phyloP scores from a whole-genome alignment of 805 yeast species.

The Barnettozyma botsteinii region DNA sequence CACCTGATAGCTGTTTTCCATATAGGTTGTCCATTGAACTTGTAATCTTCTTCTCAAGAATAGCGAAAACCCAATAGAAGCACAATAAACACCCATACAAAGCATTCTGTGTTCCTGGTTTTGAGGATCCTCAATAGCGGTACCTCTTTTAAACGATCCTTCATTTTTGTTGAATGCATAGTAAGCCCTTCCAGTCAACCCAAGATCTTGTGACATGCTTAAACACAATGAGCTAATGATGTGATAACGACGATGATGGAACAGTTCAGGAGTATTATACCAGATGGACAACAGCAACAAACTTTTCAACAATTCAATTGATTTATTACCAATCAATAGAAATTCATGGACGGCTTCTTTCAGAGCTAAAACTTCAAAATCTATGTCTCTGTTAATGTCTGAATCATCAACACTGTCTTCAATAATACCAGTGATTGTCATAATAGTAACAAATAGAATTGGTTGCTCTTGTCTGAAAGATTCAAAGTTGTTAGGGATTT shows the following conservation, averaged over 20 bases:
- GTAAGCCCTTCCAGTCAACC: slow-evolving; percentile 52
- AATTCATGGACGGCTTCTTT: slow-evolving; percentile 51
- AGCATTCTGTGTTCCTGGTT: slow-evolving; percentile 44
- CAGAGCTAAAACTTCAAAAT: slow-evolving; percentile 48
- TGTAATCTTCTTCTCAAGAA: slow-evolving; percentile 59
- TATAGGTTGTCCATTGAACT: slow-evolving; percentile 55
- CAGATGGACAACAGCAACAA: slow-evolving; percentile 60
- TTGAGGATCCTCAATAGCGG: slow-evolving; percentile 33
- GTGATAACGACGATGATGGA: slow-evolving; percentile 73
- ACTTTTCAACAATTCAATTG: slow-evolving; percentile 59
- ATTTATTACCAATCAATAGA: slow-evolving; percentile 64
- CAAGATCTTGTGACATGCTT: slow-evolving; percentile 69
- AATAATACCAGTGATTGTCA: slow-evolving; percentile 53
- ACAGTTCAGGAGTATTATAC: slow-evolving; percentile 82
- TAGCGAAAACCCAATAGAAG: slow-evolving; percentile 57
- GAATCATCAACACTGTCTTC: slow-evolving; percentile 25
- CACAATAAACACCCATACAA: slow-evolving; percentile 53
- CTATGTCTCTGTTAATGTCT: slow-evolving; percentile 38
- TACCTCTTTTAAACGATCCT: slow-evolving; percentile 36
- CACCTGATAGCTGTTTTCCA: slow-evolving; percentile 53
- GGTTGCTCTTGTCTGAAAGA: slow-evolving; percentile 50
- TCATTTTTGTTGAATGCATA: slow-evolving; percentile 37
- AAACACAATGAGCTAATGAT: slow-evolving; percentile 60
- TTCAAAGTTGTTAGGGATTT: slow-evolving; percentile 40
- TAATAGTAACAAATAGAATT: slow-evolving; percentile 54